Percentiles rank a stretch among this genome's conserved stretches.
phyloP scores from a whole-genome alignment of 192 early-diverging fungal species.

The Chytriomyces sp. region DNA sequence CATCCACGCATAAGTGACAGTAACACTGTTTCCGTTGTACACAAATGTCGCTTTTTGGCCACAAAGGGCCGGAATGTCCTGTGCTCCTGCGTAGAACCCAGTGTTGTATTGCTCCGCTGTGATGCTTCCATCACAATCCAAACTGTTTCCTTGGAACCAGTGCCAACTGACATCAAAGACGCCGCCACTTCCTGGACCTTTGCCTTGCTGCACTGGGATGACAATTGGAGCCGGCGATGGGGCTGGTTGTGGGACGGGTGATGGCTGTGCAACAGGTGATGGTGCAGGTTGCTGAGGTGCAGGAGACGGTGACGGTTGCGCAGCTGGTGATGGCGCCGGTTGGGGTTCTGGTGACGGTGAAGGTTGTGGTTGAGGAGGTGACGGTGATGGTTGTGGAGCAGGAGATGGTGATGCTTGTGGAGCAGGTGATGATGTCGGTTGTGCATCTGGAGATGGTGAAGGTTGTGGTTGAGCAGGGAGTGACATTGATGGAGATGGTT shows the following conservation, averaged over 20 bases:
- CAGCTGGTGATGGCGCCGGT: background rate
- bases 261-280: background rate
- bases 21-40: slow-evolving; percentile 31
- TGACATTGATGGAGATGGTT: background rate
- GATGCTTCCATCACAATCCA: slow-evolving; percentile 23
- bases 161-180: slow-evolving; percentile 20
- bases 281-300: no score
- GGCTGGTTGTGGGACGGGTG: background rate
- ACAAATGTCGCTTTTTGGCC: slow-evolving; percentile 22
- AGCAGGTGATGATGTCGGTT: background rate
- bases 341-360: background rate
- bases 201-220: slow-evolving; percentile 1
- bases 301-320: background rate
- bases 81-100: slow-evolving; percentile 32
- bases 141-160: slow-evolving; percentile 15
- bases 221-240: background rate
- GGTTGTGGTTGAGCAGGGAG: background rate
- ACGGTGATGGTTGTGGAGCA: background rate
- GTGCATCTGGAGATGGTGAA: background rate
- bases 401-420: background rate
- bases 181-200: slow-evolving; percentile 1
- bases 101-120: slow-evolving; percentile 30
- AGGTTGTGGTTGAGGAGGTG: background rate
- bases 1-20: slow-evolving; percentile 24
- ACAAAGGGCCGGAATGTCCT: slow-evolving; percentile 18